Evolutionary conservation across 1,284 basidiomycete genomes (phyloP), one percentile per base, ranked within the genome.

Genomic region (Pseudozyma tsukubaensis): DNA sequence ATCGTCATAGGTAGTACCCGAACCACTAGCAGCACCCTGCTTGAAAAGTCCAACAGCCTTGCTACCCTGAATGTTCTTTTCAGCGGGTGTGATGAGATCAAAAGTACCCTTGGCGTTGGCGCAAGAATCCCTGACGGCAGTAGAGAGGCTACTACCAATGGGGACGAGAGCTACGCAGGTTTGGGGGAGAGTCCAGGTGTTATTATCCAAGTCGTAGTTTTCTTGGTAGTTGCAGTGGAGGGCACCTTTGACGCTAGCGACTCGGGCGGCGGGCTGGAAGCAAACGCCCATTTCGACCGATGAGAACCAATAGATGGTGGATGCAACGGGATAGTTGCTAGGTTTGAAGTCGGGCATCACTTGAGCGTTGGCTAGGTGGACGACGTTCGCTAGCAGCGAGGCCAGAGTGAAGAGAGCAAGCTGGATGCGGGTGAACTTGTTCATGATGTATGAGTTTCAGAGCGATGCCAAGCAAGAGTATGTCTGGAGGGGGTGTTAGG

Each of bases 201-300:
- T 74, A 63, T 74, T 74, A 36, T 59, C 63, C 3, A 48, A 19
- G 18, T 74, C 72, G 63, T 70, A 74, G 3, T 50, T 54, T 1
- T 45, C 72, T 36, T 74, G 72, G 29, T 62, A 56, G 13, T 56
- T 57, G 48, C 72, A 74, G 56, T 70, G 52, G 9, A 70, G 35
- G 1, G 56, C 48, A 2, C 62, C 62, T 16, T 64, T 64, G 59
- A 68, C 43, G 61, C 65, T 68, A 21, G 19, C 59, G 13, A 65
- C 35, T 11, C 71, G 71, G 1, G 54, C 61, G 21, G 53, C 32
- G 1, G 71, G 71, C 12, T 4, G 43, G 65, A 64, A 73, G 65
- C 71, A 73, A 7, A 73, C 65, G 24, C 64, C 71, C 1, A 73
- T 35, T 40, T 73, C 71, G 47, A 73, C 71, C 7, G 71, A 68